These are phyloP conservation scores for Colletotrichum karsti DNA, from an alignment of 2,329 filamentous ascomycete species.

Conservation along the genomic window DNA sequence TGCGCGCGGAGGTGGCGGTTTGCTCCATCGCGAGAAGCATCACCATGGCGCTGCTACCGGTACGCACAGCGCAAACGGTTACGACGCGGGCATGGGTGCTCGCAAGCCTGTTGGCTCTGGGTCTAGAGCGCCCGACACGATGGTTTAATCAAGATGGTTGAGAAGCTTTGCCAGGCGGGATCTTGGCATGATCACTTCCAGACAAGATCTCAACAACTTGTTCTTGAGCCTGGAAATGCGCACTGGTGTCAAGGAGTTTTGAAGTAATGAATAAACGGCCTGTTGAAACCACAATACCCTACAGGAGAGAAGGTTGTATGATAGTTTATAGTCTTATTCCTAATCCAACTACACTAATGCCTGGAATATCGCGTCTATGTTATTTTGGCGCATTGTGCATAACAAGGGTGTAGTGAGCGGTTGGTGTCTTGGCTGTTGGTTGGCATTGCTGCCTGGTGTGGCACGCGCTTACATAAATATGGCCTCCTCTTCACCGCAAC, in stretches of 20 bases:
- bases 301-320: not conserved
- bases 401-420: too few species aligned
- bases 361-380: too few species aligned
- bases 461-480: too few species aligned
- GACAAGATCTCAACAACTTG: too few species aligned
- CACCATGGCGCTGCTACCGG: constrained; percentile 1
- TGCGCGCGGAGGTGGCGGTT: constrained; percentile 24
- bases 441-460: too few species aligned
- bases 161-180: too few species aligned
- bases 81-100: not conserved
- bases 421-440: too few species aligned
- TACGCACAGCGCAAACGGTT: not conserved
- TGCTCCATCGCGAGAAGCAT: constrained; percentile 34
- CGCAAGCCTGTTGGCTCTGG: constrained; percentile 26
- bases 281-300: not conserved
- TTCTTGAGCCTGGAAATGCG: not conserved
- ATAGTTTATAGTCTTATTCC: not conserved
- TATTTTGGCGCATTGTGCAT: too few species aligned
- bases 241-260: not conserved
- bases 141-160: not conserved
- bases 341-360: not conserved
- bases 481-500: too few species aligned
- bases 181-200: too few species aligned
- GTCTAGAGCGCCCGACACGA: constrained; percentile 1
- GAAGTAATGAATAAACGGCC: not conserved